A percentile compares a stretch with the other conserved stretches of the same genome.
Evolutionary conservation across 495 filamentous ascomycete genomes (phyloP).

Genomic region (Podospora appendiculata): DNA sequence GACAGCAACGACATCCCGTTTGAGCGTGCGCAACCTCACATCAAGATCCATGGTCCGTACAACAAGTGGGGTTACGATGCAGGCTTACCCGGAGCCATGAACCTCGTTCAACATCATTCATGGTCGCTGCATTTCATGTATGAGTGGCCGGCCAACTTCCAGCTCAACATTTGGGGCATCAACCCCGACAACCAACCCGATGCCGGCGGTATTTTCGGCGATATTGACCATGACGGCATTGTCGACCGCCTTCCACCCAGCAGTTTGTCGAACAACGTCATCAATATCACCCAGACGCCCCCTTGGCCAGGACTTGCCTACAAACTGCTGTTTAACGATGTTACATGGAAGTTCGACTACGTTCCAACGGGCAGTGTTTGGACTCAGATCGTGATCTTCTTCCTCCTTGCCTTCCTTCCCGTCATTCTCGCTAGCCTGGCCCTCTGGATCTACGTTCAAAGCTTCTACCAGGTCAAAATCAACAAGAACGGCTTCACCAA

Average conservation of each 20-base stretch:
- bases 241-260: slow-evolving; percentile 59
- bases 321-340: slow-evolving; percentile 51
- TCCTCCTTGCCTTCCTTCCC: slow-evolving; percentile 51
- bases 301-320: slow-evolving; percentile 50
- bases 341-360: slow-evolving; percentile 41
- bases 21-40: slow-evolving; percentile 52
- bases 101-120: slow-evolving; percentile 42
- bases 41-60: slow-evolving; percentile 54
- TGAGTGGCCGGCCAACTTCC: slow-evolving; percentile 57
- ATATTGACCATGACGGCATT: slow-evolving; percentile 38
- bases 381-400: slow-evolving; percentile 50
- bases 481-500: slow-evolving; percentile 55
- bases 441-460: slow-evolving; percentile 54
- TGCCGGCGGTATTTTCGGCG: slow-evolving; percentile 28
- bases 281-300: slow-evolving; percentile 55
- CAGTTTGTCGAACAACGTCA: slow-evolving; percentile 44
- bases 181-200: slow-evolving; percentile 59
- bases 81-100: slow-evolving; percentile 49
- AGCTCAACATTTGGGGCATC: slow-evolving; percentile 64
- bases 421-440: slow-evolving; percentile 39
- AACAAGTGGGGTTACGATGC: slow-evolving; percentile 64
- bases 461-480: slow-evolving; percentile 66
- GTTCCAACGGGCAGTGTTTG: slow-evolving; percentile 47
- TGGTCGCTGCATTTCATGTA: slow-evolving; percentile 58
- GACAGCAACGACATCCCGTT: slow-evolving; percentile 38